Evolutionary conservation across 2,329 filamentous ascomycete species (phyloP).

Genomic region (Diaporthe citriasiana): DNA sequence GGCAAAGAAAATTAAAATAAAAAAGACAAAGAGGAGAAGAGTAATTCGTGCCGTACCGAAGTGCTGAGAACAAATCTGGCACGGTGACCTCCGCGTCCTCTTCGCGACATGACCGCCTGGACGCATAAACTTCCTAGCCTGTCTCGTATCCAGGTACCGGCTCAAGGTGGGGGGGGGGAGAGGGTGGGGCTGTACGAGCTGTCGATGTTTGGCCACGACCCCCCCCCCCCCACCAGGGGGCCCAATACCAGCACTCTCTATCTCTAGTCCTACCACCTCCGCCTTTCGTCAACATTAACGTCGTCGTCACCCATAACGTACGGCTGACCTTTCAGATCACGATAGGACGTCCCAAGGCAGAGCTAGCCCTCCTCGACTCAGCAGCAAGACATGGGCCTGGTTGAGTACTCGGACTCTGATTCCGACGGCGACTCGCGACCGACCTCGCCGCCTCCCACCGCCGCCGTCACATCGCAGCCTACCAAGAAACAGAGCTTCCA

Average conservation of each 20-base stretch:
- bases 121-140: not conserved
- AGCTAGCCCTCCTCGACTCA: not conserved
- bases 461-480: conserved; percentile 40
- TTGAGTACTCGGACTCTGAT: conserved; percentile 87
- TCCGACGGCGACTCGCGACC: conserved; percentile 68
- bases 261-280: not conserved
- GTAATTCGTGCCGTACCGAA: not conserved
- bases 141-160: not conserved
- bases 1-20: not conserved
- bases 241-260: not conserved
- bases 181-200: not conserved
- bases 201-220: not conserved
- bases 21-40: not conserved
- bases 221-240: not conserved
- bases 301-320: not conserved
- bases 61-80: not conserved
- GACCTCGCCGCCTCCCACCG: conserved; percentile 30
- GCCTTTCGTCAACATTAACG: not conserved
- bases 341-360: not conserved
- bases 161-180: too few relatives aligned
- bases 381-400: conserved; percentile 74
- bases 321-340: not conserved
- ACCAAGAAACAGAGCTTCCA: conserved; percentile 75
- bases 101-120: not conserved
- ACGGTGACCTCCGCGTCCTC: too few relatives aligned